Evolutionary conservation across 2,329 filamentous ascomycete species (phyloP).

Genomic region (Pleoardoris graminearum): DNA sequence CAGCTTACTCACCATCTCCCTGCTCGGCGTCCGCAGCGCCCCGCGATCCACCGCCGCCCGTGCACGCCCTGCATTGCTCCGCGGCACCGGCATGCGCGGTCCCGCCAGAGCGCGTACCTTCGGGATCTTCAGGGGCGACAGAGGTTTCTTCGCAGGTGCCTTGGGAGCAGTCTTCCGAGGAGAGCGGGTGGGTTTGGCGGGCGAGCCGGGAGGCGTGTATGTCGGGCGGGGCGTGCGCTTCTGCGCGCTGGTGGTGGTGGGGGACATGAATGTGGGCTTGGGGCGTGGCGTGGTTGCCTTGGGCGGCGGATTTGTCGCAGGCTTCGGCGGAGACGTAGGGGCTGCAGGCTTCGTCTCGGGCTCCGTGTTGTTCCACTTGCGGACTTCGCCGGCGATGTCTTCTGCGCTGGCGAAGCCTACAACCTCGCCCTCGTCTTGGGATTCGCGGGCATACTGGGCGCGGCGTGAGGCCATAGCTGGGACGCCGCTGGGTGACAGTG

Average conservation of each 20-base stretch:
- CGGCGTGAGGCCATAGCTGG: slow-evolving; percentile 3
- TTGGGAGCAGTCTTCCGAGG: not conserved
- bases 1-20: slow-evolving; percentile 21
- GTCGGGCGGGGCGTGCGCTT: not conserved
- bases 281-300: not conserved
- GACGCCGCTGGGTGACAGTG: not conserved
- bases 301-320: not conserved
- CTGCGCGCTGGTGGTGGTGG: not conserved
- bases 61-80: not conserved
- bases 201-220: slow-evolving; percentile 15
- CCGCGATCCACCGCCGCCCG: slow-evolving; percentile 12
- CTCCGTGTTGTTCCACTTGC: slow-evolving; percentile 19
- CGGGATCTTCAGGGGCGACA: not conserved
- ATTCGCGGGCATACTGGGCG: slow-evolving; percentile 2
- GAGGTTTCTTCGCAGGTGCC: not conserved
- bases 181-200: slow-evolving; percentile 5
- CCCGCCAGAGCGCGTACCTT: slow-evolving; percentile 5
- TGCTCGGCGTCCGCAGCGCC: slow-evolving; percentile 27
- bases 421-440: slow-evolving; percentile 1
- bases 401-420: slow-evolving; percentile 14
- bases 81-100: slow-evolving; percentile 6
- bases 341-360: slow-evolving; percentile 1
- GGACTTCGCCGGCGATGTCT: slow-evolving; percentile 19
- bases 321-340: not conserved
- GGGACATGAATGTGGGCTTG: slow-evolving; percentile 3